Conservation (phyloP, 331 rosid species). For the Dryas integrifolia region DNA sequence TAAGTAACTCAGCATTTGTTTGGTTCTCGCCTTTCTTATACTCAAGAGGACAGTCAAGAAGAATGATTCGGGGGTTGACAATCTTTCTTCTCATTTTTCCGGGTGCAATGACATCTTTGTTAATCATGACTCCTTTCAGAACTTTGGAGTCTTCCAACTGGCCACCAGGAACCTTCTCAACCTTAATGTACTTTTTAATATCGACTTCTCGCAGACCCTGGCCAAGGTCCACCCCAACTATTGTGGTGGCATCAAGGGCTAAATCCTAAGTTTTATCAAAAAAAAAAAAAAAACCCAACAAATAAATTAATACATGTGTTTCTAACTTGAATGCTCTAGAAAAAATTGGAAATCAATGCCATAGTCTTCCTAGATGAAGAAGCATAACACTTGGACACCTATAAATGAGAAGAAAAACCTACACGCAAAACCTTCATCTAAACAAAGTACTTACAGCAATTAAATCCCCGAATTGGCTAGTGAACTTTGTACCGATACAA, state of each 20-base stretch:
- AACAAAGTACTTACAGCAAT: constrained; percentile 76
- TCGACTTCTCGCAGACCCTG: constrained; percentile 93
- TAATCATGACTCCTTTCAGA: constrained; percentile 86
- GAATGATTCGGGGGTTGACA: constrained; percentile 83
- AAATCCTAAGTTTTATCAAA: constrained; percentile 50
- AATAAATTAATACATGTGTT: neutral
- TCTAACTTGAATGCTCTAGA: neutral
- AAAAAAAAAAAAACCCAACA: constrained; percentile 18
- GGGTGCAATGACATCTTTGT: constrained; percentile 90
- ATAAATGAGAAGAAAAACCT: neutral
- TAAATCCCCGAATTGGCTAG: constrained; percentile 84
- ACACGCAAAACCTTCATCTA: neutral
- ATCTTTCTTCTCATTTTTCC: constrained; percentile 98
- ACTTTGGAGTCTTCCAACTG: constrained; percentile 85
- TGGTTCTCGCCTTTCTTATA: constrained; percentile 97
- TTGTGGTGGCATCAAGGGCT: constrained; percentile 91
- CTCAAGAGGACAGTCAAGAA: constrained; percentile 88
- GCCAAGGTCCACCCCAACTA: constrained; percentile 88
- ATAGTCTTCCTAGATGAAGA: neutral
- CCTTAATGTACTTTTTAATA: constrained; percentile 87
- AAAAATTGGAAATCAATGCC: neutral
- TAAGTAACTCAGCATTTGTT: constrained; percentile 88
- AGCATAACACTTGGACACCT: neutral
- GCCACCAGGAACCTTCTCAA: constrained; percentile 97
- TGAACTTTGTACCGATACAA: constrained; percentile 92